phyloP scores from a whole-genome alignment of 2,329 filamentous ascomycete genomes.

The Talaromyces albobiverticillius region DNA sequence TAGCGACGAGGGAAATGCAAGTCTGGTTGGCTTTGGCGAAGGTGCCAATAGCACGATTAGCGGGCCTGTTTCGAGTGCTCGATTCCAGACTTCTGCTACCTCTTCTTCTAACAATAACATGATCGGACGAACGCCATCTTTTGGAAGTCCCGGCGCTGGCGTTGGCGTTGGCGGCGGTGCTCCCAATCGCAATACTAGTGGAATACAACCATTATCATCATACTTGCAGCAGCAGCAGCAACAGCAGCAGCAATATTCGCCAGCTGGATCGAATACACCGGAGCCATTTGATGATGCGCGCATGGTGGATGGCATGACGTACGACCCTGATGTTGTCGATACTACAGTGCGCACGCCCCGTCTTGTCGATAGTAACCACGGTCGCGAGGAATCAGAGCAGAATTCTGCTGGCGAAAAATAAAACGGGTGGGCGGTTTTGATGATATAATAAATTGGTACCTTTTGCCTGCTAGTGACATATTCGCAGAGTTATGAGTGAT shows the following conservation, averaged over 20 bases:
- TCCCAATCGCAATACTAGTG: conserved; percentile 16
- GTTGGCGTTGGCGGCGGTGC: conserved; percentile 29
- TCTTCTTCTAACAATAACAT: neutral
- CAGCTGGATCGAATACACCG: conserved; percentile 36
- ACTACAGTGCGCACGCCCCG: conserved; percentile 61
- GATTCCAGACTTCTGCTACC: conserved; percentile 2
- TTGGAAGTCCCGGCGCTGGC: conserved; percentile 29
- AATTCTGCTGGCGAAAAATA: neutral
- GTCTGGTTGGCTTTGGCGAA: conserved; percentile 87
- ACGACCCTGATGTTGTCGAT: conserved; percentile 61
- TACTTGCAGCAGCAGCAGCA: conserved; percentile 23
- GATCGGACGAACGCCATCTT: conserved; percentile 34
- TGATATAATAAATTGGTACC: too few relatives aligned
- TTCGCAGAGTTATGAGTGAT: neutral
- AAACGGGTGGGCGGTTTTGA: too few relatives aligned
- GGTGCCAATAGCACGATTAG: conserved; percentile 82
- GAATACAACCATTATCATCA: conserved; percentile 17
- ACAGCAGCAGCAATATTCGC: conserved; percentile 37
- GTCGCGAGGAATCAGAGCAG: conserved; percentile 16
- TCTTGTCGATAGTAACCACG: conserved; percentile 37
- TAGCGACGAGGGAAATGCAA: conserved; percentile 80
- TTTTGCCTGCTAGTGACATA: too few relatives aligned
- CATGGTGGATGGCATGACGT: conserved; percentile 66
- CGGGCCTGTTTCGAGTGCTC: conserved; percentile 64
- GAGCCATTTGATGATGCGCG: conserved; percentile 54